Evolutionary conservation across 441 rosid species (phyloP).

Genomic region (Mallotus repandus): DNA sequence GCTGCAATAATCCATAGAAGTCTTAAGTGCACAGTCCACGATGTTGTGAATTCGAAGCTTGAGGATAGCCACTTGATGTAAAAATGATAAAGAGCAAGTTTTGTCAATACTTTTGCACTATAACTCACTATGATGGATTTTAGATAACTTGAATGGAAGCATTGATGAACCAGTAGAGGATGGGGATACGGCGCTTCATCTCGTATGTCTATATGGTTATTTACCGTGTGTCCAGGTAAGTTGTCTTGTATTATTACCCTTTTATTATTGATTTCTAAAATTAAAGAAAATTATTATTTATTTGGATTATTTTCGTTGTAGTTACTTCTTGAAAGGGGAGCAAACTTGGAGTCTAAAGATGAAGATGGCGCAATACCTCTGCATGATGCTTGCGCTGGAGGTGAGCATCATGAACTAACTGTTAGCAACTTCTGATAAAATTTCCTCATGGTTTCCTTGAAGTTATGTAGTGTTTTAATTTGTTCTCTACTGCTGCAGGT

Average conservation of each 20-base stretch:
- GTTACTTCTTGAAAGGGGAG: constrained; percentile 89
- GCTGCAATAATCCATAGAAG: neutral
- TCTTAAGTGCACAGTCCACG: neutral
- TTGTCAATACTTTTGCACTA: neutral
- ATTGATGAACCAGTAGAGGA: constrained; percentile 79
- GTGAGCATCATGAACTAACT: constrained; percentile 30
- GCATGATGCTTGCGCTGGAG: constrained; percentile 91
- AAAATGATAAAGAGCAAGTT: too few relatives aligned
- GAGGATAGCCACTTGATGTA: neutral
- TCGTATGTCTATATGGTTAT: constrained; percentile 79
- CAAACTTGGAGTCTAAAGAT: constrained; percentile 77
- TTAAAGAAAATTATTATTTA: neutral
- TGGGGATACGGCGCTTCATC: constrained; percentile 88
- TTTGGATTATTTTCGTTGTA: constrained; percentile 23
- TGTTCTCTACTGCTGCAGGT: constrained; percentile 40
- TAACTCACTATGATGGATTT: neutral
- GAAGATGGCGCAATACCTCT: constrained; percentile 86
- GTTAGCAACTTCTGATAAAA: neutral
- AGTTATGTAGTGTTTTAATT: neutral
- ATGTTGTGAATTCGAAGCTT: neutral
- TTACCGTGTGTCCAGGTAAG: constrained; percentile 78
- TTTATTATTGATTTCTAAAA: neutral
- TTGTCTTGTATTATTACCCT: constrained; percentile 8
- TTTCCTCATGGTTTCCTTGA: neutral
- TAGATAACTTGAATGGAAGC: constrained; percentile 70